Conservation (phyloP, 768 basidiomycete genomes). For the Candolleomyces eurysporus region DNA sequence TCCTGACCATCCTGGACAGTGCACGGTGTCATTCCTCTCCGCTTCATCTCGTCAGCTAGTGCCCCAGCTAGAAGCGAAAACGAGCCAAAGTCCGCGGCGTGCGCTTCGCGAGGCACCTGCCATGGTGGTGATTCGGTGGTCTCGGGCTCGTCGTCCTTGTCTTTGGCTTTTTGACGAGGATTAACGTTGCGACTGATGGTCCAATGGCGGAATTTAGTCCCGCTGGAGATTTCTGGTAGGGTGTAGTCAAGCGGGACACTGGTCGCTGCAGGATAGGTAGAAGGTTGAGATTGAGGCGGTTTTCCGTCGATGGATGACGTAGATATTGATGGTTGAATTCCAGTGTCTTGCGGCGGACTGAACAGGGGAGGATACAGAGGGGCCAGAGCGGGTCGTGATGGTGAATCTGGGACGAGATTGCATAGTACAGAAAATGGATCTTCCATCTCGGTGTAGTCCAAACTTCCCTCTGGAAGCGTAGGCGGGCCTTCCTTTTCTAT, state of each 20-base stretch:
- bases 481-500: constrained; percentile 78
- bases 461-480: constrained; percentile 68
- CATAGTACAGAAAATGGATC: constrained; percentile 73
- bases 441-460: constrained; percentile 76
- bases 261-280: constrained; percentile 23
- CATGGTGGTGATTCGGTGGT: constrained; percentile 35
- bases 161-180: constrained; percentile 45
- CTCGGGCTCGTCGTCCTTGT: constrained; percentile 51
- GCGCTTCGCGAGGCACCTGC: constrained; percentile 51
- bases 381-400: constrained; percentile 51
- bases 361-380: constrained; percentile 51
- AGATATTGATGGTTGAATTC: no score
- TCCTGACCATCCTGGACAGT: constrained; percentile 27
- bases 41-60: constrained; percentile 42
- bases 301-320: constrained; percentile 14
- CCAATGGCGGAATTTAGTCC: constrained; percentile 56
- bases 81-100: constrained; percentile 59
- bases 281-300: background rate
- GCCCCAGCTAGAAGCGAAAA: constrained; percentile 53
- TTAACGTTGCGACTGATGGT: constrained; percentile 50
- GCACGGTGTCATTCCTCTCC: constrained; percentile 21
- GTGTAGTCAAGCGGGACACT: constrained; percentile 22
- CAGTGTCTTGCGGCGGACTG: background rate
- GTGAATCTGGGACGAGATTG: constrained; percentile 57
- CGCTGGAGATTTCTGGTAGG: constrained; percentile 19